These are phyloP conservation scores for Candida michaelii DNA, from an alignment of 805 yeast genomes.

Conservation along the genomic window DNA sequence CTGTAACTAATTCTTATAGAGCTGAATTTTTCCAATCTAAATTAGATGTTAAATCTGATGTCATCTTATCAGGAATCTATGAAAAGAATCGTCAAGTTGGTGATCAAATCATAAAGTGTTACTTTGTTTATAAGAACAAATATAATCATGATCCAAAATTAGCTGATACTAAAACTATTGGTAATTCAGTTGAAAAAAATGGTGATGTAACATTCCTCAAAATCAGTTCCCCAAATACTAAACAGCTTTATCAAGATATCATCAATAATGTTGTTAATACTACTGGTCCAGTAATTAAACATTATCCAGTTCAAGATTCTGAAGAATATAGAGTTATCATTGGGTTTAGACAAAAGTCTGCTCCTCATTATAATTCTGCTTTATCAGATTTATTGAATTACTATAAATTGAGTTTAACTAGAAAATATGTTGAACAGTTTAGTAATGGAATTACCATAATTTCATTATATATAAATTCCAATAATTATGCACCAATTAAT, in stretches of 20 bases:
- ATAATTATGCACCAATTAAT: conserved; percentile 52
- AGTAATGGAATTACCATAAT: conserved; percentile 83
- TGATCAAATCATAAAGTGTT: conserved; percentile 62
- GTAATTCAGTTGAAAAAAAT: conserved; percentile 59
- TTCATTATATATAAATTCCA: conserved; percentile 72
- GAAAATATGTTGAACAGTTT: conserved; percentile 94
- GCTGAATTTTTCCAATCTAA: conserved; percentile 79
- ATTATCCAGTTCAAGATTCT: conserved; percentile 73
- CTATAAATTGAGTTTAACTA: conserved; percentile 78
- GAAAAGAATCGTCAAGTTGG: conserved; percentile 32
- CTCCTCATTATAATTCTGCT: conserved; percentile 86
- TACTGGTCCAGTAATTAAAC: conserved; percentile 91
- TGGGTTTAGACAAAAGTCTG: conserved; percentile 80
- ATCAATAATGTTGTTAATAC: conserved; percentile 66
- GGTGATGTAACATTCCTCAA: conserved; percentile 78
- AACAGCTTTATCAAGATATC: conserved; percentile 69
- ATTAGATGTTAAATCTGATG: conserved; percentile 46
- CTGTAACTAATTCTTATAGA: conserved; percentile 51
- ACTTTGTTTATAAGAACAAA: conserved; percentile 76
- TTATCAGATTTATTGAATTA: conserved; percentile 82
- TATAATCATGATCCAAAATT: conserved; percentile 17
- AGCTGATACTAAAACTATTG: conserved; percentile 26
- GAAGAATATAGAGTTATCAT: conserved; percentile 86
- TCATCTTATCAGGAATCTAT: conserved; percentile 38
- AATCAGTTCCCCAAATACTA: conserved; percentile 79